Evolutionary conservation across 495 filamentous ascomycete species (phyloP), one percentile per base, ranked within the genome.

Genomic region (Xylaria curta): DNA sequence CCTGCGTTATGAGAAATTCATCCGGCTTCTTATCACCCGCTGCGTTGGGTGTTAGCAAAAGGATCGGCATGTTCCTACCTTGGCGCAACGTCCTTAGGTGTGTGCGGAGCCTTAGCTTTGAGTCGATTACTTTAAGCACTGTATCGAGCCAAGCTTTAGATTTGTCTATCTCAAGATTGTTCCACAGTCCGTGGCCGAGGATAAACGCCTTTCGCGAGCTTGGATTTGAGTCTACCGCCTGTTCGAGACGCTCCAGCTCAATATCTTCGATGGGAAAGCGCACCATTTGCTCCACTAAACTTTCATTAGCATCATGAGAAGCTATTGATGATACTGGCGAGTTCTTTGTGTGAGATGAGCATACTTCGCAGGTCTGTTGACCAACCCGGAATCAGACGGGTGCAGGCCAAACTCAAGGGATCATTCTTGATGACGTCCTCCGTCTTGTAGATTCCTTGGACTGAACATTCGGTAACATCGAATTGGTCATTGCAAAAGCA

Each of bases 401-500:
- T 66, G 69, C 85, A 87, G 24, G 78, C 76, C 10, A 87, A 53
- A 58, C 83, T 84, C 44, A 76, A 72, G 0, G 83, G 85, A 64
- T 86, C 84, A 60, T 85, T 80, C 56, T 78, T 73, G n/a, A 85
- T 64, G 9, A 87, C 85, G 66, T 87, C 85, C 9, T 80, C 76
- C 1, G 85, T 87, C 64, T 82, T 85, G 75, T 82, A 87, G 51
- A 87, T 87, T 3, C 85, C 85, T 68, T 87, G 85, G 5, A 87
- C 75, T 17, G 85, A 87, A 75, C 85, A 87, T 21, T 80, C 80
- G 70, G 81, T 86, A 59, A 86, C 79, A 77, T 87, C 82, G 76
- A 87, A 87, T 70, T 87, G 85, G 40, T 82, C 80, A 64, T 87
- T 86, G 71, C 85, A 87, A 74, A 87, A 87, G 72, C 85, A 87